phyloP scores from a whole-genome alignment of 192 early-diverging fungal genomes.

The Linnemannia exigua region DNA sequence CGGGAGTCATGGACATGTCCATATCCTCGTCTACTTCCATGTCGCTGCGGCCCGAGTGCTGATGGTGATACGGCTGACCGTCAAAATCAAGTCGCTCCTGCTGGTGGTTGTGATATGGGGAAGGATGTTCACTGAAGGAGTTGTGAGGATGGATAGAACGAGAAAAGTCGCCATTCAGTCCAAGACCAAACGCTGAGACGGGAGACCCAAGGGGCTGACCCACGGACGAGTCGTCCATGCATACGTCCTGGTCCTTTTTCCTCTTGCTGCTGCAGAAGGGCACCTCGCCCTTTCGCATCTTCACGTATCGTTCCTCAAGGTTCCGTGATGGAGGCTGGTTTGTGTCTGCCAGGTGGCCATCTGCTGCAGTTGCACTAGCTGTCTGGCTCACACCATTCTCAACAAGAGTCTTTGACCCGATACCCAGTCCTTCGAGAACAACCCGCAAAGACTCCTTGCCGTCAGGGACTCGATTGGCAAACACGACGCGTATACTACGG shows the following conservation, averaged over 20 bases:
- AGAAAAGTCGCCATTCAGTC: background rate
- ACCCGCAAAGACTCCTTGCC: slow-evolving; percentile 73
- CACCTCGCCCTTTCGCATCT: slow-evolving; percentile 52
- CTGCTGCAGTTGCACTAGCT: background rate
- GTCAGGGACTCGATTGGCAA: slow-evolving; percentile 75
- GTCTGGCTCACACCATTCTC: slow-evolving; percentile 8
- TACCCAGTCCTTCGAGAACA: slow-evolving; percentile 72
- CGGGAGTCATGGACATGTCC: background rate
- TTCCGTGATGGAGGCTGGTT: background rate
- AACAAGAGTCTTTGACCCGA: slow-evolving; percentile 62
- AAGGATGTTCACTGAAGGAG: background rate
- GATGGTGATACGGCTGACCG: slow-evolving; percentile 12
- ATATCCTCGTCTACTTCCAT: background rate
- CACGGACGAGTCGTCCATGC: slow-evolving; percentile 4
- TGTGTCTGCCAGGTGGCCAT: background rate
- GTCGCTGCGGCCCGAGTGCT: background rate
- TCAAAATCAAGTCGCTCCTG: slow-evolving; percentile 18
- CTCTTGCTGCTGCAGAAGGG: slow-evolving; percentile 31
- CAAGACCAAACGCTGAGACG: slow-evolving; percentile 3
- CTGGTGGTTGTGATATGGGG: background rate
- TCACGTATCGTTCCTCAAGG: slow-evolving; percentile 44
- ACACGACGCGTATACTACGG: slow-evolving; percentile 79
- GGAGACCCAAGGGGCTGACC: background rate
- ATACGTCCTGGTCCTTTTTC: slow-evolving; percentile 16
- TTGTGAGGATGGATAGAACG: background rate